Evolutionary conservation across 257 asterid species (phyloP).

Genomic region (Scutellaria galericulata): DNA sequence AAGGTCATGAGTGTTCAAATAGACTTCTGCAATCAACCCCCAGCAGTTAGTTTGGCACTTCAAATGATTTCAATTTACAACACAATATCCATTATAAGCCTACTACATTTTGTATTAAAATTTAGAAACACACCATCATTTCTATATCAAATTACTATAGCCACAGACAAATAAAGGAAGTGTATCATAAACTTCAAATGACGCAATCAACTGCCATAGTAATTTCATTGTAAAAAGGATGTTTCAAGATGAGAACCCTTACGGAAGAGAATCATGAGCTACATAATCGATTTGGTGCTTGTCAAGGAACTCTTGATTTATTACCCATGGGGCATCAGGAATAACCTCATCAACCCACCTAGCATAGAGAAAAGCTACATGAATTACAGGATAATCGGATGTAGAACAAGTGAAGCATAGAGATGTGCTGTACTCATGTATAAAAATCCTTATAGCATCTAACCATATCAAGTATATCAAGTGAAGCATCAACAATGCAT

Average conservation of each 20-base stretch:
- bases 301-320: conserved; percentile 73
- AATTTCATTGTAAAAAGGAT: conserved; percentile 10
- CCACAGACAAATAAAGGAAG: not conserved
- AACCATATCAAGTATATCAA: not conserved
- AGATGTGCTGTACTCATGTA: not conserved
- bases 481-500: conserved; percentile 14
- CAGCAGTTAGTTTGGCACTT: not conserved
- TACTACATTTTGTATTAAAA: not conserved
- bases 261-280: conserved; percentile 91
- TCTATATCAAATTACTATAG: conserved; percentile 13
- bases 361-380: conserved; percentile 28
- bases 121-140: conserved; percentile 11
- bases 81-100: not conserved
- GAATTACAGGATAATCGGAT: conserved; percentile 3
- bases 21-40: not conserved
- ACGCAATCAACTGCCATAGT: not conserved
- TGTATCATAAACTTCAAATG: not conserved
- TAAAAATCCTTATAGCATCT: not conserved
- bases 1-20: not conserved
- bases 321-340: conserved; percentile 90
- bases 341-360: conserved; percentile 95
- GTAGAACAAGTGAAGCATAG: conserved; percentile 10
- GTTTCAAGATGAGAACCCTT: conserved; percentile 42
- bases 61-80: not conserved
- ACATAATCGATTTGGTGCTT: conserved; percentile 76